Evolutionary conservation across 148 eudicot species (phyloP).

Genomic region (Vaccinium corymbosum): DNA sequence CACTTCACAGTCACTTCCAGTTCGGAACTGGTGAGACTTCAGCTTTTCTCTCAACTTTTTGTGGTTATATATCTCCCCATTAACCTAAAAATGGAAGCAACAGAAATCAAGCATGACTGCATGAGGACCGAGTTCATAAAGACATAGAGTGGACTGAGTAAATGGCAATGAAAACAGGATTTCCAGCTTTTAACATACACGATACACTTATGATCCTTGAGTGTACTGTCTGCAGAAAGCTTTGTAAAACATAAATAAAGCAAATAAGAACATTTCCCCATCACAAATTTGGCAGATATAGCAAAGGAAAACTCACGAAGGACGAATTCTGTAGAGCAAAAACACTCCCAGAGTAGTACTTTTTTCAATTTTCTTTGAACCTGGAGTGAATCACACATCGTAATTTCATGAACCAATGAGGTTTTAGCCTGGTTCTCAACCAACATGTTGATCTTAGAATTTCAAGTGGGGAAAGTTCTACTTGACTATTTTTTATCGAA

Average conservation of each 20-base stretch:
- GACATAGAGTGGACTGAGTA: not conserved
- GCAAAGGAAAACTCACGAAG: not conserved
- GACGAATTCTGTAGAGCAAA: not conserved
- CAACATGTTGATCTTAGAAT: not conserved
- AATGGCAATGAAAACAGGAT: not conserved
- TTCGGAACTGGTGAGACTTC: constrained; percentile 64
- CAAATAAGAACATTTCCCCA: not conserved
- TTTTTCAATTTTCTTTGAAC: not conserved
- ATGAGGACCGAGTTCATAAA: constrained; percentile 7
- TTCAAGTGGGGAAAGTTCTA: not conserved
- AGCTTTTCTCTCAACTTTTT: constrained; percentile 56
- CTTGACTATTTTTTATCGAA: not conserved
- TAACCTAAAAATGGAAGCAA: constrained; percentile 50
- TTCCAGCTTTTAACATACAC: not conserved
- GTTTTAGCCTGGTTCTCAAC: not conserved
- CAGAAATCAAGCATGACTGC: constrained; percentile 1
- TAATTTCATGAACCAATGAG: not conserved
- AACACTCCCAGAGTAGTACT: not conserved
- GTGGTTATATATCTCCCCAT: constrained; percentile 93
- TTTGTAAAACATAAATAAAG: not conserved
- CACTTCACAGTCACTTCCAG: constrained; percentile 93
- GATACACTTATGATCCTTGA: not conserved
- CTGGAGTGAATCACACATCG: not conserved
- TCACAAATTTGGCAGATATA: not conserved
- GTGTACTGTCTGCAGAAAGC: not conserved